Evolutionary conservation across 2,329 filamentous ascomycete species (phyloP), one percentile per base, ranked within the genome.

Genomic region (Aureobasidium subglaciale): DNA sequence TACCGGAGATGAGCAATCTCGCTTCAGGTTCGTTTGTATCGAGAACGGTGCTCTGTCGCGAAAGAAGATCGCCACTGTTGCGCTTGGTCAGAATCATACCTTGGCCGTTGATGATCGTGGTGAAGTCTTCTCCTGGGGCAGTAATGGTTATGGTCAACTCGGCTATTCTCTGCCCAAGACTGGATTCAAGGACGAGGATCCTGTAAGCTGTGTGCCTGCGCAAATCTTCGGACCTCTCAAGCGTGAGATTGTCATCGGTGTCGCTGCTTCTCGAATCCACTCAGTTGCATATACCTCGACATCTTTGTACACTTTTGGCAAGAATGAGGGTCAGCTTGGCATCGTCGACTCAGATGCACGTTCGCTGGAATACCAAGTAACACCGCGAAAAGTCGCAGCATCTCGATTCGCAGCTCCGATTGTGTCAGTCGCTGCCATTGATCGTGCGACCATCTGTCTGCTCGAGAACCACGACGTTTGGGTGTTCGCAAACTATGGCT

Each of bases 111-210:
- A 88, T 3, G 84, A 84, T n/a, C 79, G 85, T 53, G 92, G 93
- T n/a, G 89, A 95, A 62, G 82, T 96, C 5, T 96, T 89, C 76
- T 93, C 90, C 1, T 99, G 93, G 93, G 93, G 93, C 7, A 88
- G 86, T 61, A 97, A 96, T 64, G 84, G 80, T 7, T 85, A 83
- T 66, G 90, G 86, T 1, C 92, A 97, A 67, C 78, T 99, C 13
- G 93, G 93, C 5, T 97, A 96, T 68, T 74, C 80, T 16, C 75
- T 96, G 15, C 89, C 90, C 1, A 77, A 78, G 59, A 80, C 85
- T 1, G 70, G 75, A 8, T 78, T 83, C 61, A 81, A 82, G 53
- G 89, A 96, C 50, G 88, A 96, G 63, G 88, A 93, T 58, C 87
- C 91, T 0, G 86, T 93, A 62, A 92, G 90, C 63, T 79, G 83